Percentiles rank a stretch among this genome's conserved stretches.
Evolutionary conservation across 441 rosid species (phyloP).

Genomic region (Dalechampia spathulata): DNA sequence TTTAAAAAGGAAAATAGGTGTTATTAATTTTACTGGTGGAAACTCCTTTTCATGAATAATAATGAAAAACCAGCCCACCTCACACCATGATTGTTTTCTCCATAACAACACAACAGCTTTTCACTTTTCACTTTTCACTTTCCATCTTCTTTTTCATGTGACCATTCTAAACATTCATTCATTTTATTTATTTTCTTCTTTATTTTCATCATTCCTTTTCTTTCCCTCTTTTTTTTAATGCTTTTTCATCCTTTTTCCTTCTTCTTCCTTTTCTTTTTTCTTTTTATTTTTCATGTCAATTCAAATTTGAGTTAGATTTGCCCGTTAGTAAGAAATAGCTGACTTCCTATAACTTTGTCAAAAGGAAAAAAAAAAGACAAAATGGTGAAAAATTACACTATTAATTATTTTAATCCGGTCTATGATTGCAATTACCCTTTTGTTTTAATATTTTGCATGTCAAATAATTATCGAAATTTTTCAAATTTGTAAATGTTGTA

Average conservation of each 20-base stretch:
- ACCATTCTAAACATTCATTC: conserved; percentile 1
- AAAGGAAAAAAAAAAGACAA: too few species aligned
- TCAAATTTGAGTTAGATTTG: conserved; percentile 15
- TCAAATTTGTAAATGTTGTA: too few species aligned
- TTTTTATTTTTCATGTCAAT: neutral
- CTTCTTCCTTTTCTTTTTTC: neutral
- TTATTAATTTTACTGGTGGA: conserved; percentile 9
- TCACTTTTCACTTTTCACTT: conserved; percentile 18
- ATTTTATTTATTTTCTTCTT: neutral
- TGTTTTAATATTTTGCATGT: too few species aligned
- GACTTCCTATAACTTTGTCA: too few species aligned
- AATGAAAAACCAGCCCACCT: conserved; percentile 6
- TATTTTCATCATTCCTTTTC: neutral
- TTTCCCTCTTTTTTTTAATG: conserved; percentile 6
- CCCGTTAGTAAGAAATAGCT: neutral
- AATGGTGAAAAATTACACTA: too few species aligned
- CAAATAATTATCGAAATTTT: too few species aligned
- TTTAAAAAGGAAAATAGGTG: conserved; percentile 1
- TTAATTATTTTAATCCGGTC: too few species aligned
- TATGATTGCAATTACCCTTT: too few species aligned
- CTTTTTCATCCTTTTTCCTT: too few species aligned
- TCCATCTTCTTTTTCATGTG: conserved; percentile 25
- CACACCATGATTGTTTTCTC: conserved; percentile 18
- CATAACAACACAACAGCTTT: conserved; percentile 20
- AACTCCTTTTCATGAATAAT: conserved; percentile 8